A percentile compares a stretch with the other conserved stretches of the same genome.
Conservation (phyloP, 495 filamentous ascomycete genomes). For the Penicillium fimorum region DNA sequence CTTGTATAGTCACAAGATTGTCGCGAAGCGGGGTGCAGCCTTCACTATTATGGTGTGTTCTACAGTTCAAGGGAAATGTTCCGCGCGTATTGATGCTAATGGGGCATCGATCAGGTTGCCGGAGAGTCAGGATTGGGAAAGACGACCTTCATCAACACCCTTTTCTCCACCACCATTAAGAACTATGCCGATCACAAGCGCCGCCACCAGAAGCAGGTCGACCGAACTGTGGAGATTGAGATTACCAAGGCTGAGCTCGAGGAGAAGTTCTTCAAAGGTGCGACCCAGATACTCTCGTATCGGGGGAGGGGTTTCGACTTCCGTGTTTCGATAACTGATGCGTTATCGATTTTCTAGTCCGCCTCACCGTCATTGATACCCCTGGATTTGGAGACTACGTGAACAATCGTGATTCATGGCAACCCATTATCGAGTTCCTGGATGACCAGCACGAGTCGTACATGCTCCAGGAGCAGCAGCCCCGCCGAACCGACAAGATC, state of each 20-base stretch:
- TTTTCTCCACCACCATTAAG: conserved; percentile 99
- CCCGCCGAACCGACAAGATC: conserved; percentile 95
- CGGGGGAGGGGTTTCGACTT: background rate
- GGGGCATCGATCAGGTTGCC: conserved; percentile 64
- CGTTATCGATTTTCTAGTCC: conserved; percentile 60
- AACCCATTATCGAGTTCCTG: conserved; percentile 99
- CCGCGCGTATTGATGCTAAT: conserved; percentile 31
- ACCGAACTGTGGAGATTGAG: conserved; percentile 99
- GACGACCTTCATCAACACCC: conserved; percentile 99
- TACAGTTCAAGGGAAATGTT: conserved; percentile 10
- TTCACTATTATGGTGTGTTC: conserved; percentile 95
- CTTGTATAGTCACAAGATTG: conserved; percentile 85
- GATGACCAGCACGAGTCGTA: conserved; percentile 99
- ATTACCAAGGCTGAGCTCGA: conserved; percentile 99
- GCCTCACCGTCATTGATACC: conserved; percentile 97
- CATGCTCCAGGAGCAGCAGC: conserved; percentile 99
- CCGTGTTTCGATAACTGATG: conserved; percentile 13
- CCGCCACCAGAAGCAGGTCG: conserved; percentile 96
- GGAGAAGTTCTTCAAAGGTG: conserved; percentile 99
- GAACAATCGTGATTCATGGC: conserved; percentile 99
- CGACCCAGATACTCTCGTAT: conserved; percentile 2
- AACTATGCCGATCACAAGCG: conserved; percentile 99
- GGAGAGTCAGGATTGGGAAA: conserved; percentile 98
- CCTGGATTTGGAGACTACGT: conserved; percentile 99
- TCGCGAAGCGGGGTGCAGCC: conserved; percentile 96